These are phyloP conservation scores for Aspergillus alliaceus DNA, from an alignment of 2,329 filamentous ascomycete species.

Conservation along the genomic window DNA sequence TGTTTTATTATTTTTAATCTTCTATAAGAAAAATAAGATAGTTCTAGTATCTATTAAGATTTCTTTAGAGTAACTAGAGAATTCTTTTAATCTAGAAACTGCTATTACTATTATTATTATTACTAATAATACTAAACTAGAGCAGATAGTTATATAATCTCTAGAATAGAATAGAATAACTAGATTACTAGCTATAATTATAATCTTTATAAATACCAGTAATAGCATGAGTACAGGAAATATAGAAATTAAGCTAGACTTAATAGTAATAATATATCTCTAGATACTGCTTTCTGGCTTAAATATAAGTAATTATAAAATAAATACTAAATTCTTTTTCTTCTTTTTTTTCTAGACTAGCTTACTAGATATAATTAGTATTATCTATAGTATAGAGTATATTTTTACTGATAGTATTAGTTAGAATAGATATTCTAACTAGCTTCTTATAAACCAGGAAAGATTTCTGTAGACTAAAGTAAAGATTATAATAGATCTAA, in stretches of 20 bases:
- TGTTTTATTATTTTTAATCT: background rate
- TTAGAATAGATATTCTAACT: background rate
- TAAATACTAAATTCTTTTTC: background rate
- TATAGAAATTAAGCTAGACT: conserved; percentile 1
- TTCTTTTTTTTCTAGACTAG: background rate
- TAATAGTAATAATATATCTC: background rate
- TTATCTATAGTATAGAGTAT: background rate
- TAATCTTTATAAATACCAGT: background rate
- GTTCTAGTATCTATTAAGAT: background rate
- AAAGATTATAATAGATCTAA: background rate
- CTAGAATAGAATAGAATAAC: conserved; percentile 1
- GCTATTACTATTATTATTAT: conserved; percentile 3
- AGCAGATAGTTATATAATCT: background rate
- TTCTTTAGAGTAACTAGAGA: background rate
- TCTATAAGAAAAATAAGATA: background rate
- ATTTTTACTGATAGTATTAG: background rate
- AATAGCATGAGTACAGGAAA: background rate
- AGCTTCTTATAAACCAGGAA: background rate
- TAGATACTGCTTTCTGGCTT: conserved; percentile 2
- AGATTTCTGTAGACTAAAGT: background rate
- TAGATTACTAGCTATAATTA: background rate
- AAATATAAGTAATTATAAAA: background rate
- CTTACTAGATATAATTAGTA: background rate
- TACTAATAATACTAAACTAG: background rate
- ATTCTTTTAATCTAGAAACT: conserved; percentile 2